Evolutionary conservation across 2,329 filamentous ascomycete species (phyloP).

Genomic region (Orbilia brochopaga): DNA sequence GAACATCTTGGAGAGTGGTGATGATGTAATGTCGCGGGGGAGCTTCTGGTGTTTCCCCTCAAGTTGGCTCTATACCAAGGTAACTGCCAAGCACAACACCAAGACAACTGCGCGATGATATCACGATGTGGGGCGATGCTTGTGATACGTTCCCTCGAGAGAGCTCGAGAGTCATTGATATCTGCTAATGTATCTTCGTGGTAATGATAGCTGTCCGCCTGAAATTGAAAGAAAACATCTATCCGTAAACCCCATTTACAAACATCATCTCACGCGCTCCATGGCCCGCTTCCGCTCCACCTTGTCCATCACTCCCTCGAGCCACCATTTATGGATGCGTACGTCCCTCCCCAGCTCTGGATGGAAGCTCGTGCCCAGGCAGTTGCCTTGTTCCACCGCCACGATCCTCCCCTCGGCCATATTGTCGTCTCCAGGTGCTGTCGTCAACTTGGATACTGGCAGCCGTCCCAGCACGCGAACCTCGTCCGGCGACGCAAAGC

Average conservation of each 20-base stretch:
- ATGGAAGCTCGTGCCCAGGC: constrained; percentile 94
- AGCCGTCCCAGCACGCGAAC: constrained; percentile 55
- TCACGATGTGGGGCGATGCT: too few relatives aligned
- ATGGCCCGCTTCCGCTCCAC: constrained; percentile 54
- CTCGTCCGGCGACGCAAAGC: constrained; percentile 60
- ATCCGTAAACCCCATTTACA: neutral
- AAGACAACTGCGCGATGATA: too few relatives aligned
- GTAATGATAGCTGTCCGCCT: too few relatives aligned
- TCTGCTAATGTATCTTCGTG: too few relatives aligned
- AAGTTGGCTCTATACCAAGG: too few relatives aligned
- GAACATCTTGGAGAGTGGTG: constrained; percentile 74
- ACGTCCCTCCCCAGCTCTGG: constrained; percentile 88
- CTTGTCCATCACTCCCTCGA: constrained; percentile 69
- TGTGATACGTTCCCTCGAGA: too few relatives aligned
- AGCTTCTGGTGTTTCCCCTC: too few relatives aligned
- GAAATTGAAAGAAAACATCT: constrained; percentile 6
- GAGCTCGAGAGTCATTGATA: too few relatives aligned
- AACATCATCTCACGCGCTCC: constrained; percentile 24
- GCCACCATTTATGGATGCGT: constrained; percentile 93
- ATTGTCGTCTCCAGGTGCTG: constrained; percentile 55
- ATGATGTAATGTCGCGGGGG: too few relatives aligned
- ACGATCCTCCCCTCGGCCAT: constrained; percentile 70
- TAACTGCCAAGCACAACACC: too few relatives aligned
- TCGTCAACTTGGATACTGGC: constrained; percentile 34
- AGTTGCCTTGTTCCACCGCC: constrained; percentile 86